phyloP scores from a whole-genome alignment of 805 yeast genomes.

The Henningerozyma blattae region DNA sequence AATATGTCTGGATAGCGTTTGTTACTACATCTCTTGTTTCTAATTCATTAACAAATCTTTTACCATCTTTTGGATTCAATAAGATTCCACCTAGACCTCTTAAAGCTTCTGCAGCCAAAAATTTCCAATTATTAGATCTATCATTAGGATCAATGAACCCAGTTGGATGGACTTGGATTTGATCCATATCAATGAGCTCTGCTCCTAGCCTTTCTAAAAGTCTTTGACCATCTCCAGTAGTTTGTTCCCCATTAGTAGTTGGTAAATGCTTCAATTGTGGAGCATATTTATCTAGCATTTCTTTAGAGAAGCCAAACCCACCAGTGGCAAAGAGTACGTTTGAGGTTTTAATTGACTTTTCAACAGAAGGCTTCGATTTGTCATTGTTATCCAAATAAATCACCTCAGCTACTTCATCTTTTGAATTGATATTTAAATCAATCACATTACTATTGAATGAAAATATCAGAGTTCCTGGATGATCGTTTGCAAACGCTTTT shows the following conservation, averaged over 20 bases:
- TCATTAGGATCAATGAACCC: slow-evolving; percentile 40
- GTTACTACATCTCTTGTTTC: slow-evolving; percentile 43
- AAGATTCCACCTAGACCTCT: slow-evolving; percentile 50
- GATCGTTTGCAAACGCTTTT: slow-evolving; percentile 18
- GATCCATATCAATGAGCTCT: slow-evolving; percentile 41
- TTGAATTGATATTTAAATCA: too few species aligned
- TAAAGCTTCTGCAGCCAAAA: slow-evolving; percentile 50
- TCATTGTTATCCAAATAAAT: slow-evolving; percentile 29
- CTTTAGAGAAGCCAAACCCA: slow-evolving; percentile 36
- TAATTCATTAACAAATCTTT: slow-evolving; percentile 43
- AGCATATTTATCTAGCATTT: slow-evolving; percentile 30
- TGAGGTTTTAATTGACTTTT: slow-evolving; percentile 18
- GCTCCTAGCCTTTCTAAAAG: slow-evolving; percentile 37
- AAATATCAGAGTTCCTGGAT: too few species aligned
- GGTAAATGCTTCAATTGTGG: slow-evolving; percentile 38
- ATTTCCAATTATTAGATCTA: slow-evolving; percentile 33
- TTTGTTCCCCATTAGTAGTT: slow-evolving; percentile 44
- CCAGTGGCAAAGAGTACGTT: slow-evolving; percentile 47
- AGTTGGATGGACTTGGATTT: slow-evolving; percentile 54
- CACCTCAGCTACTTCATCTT: slow-evolving; percentile 31
- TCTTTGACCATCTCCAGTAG: slow-evolving; percentile 50
- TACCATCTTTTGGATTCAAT: slow-evolving; percentile 31
- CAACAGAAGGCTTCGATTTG: too few species aligned
- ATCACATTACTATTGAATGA: too few species aligned
- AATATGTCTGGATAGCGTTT: slow-evolving; percentile 26